A percentile compares a stretch with the other conserved stretches of the same genome.
Conservation (phyloP, 352 stramenopile genomes). For the Pythium chondricola region DNA sequence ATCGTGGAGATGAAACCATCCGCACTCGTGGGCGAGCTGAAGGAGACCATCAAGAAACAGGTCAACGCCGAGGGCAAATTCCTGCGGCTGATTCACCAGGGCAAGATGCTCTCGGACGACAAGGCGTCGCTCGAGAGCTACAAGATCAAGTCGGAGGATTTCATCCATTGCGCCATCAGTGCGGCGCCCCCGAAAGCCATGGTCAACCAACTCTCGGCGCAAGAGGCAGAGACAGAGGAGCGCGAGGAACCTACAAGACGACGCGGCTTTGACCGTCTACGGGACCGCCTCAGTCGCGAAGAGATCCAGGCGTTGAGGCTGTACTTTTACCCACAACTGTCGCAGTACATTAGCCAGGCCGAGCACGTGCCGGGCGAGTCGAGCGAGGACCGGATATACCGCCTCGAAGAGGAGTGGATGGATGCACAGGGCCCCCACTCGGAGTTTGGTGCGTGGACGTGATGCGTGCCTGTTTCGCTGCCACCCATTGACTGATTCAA, state of each 20-base stretch:
- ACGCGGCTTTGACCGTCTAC: constrained; percentile 73
- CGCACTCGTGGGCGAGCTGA: constrained; percentile 60
- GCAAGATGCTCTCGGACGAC: constrained; percentile 85
- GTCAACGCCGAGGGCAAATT: constrained; percentile 78
- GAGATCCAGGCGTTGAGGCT: constrained; percentile 79
- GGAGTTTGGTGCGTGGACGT: constrained; percentile 74
- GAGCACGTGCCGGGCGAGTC: constrained; percentile 66
- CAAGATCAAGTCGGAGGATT: constrained; percentile 78
- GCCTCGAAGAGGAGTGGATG: constrained; percentile 87
- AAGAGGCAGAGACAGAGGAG: constrained; percentile 37
- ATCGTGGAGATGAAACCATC: constrained; percentile 61
- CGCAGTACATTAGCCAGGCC: constrained; percentile 77
- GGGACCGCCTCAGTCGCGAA: constrained; percentile 76
- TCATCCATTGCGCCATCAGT: constrained; percentile 84
- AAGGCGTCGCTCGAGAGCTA: constrained; percentile 62
- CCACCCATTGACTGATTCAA: too few relatives aligned
- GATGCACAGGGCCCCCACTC: constrained; percentile 79
- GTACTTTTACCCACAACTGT: constrained; percentile 86
- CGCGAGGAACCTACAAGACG: constrained; percentile 48
- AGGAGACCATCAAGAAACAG: constrained; percentile 72
- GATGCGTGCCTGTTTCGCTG: too few relatives aligned
- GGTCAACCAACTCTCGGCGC: constrained; percentile 56
- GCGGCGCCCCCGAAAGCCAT: constrained; percentile 67
- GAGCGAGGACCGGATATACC: constrained; percentile 85
- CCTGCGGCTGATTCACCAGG: constrained; percentile 81